Evolutionary conservation across 768 basidiomycete genomes (phyloP), one percentile per base, ranked within the genome.

Genomic region (Russula emetica): DNA sequence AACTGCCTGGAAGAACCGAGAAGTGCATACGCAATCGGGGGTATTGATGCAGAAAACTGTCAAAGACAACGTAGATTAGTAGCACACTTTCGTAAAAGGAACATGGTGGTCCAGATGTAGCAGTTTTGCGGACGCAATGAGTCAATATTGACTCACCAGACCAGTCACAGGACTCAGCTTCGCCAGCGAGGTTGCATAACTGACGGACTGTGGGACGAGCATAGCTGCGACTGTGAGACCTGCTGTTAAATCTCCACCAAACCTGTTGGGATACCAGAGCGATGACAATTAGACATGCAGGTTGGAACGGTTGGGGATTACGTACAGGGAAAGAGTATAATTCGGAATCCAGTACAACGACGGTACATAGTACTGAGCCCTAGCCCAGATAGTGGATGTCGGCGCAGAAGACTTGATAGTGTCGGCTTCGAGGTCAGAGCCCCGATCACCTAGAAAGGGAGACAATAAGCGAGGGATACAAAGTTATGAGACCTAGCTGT

Each of bases 151-250:
- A 76, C 88, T 67, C 70, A 92, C 90, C 71, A 98, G 76, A 55
- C 95, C 95, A 50, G 92, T 83, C 2, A 92, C 82, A 14, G 94
- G 94, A 66, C 84, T 89, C 45, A 97, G 77, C 68, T 90, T 85
- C 20, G 94, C 93, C 13, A 98, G 78, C 0, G 92, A 89, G 3
- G 90, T 85, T 9, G 92, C 95, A 71, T 98, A 97, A 73, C 90
- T 92, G 72, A 97, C 90, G 1, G 92, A 90, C 73, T 92, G 87
- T 7, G 91, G 90, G 71, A 92, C 88, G 50, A 92, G 79, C 82
- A 92, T 88, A 56, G 85, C 86, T 22, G 90, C 88, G 10, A 97
- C 85, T 0, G 94, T 94, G 32, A 94, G 71, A 20, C 94, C 95
- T 30, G 91, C 92, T 0, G 93, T 78, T n/a, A 92, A 69, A 73